Evolutionary conservation across 305 asterid genomes (phyloP), one percentile per base, ranked within the genome.

Genomic region (Lippia alba): DNA sequence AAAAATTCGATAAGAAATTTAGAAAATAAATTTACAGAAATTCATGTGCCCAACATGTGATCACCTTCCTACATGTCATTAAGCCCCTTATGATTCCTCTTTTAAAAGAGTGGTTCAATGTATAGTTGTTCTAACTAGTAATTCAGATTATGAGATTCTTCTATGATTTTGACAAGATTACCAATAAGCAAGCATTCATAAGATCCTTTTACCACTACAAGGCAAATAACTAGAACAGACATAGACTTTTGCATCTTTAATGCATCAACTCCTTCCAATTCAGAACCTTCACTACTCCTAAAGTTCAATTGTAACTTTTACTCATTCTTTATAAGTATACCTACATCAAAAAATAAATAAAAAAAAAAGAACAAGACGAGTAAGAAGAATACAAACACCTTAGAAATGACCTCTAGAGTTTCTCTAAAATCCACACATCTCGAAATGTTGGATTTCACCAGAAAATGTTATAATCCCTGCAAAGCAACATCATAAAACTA

Each of bases 391-490:
- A 71, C 20, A 46, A 45, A 32, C 8, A 85, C 93, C 96, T 89
- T 89, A 34, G 96, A 93, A 72, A 87, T 87, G 81, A 84, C 91
- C 70, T 87, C 96, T 69, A 94, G 91, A 0, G 96, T 89, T 80
- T 89, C 96, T 79, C 82, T 89, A 81, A 89, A 89, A 84, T 89
- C 94, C 58, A 82, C 90, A 60, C 94, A 85, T 66, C 94, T 82
- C 12, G 89, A 82, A 24, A 89, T 90, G 56, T 82, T 87, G 11
- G 94, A 89, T 72, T 85, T 89, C 1, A 94, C 96, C 2, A 89
- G 83, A 69, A 89, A 36, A 89, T 87, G 76, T 84, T 87, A 72
- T 87, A 89, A 45, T 91, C 91, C 96, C 91, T 85, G 88, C 61
- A 74, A 55, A 45, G 64, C 16, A 66, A 14, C 16, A 51, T 24